phyloP scores from a whole-genome alignment of 805 yeast species.

The Yueomyces sinensis region DNA sequence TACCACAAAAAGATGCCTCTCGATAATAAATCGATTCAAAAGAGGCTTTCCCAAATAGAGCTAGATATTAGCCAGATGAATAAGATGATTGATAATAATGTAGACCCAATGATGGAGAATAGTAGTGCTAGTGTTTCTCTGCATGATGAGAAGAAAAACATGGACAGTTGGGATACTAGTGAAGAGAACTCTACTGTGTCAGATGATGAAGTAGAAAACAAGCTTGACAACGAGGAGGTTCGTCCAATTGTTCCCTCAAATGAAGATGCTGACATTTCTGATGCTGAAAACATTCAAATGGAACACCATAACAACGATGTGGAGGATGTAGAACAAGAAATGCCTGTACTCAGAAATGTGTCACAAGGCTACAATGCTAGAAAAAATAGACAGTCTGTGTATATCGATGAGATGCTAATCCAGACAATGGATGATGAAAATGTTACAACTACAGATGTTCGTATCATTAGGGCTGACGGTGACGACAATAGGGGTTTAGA shows the following conservation, averaged over 20 bases:
- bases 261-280: too few relatives aligned
- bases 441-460: background rate
- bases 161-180: background rate
- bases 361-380: background rate
- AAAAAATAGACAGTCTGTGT: background rate
- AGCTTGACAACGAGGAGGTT: background rate
- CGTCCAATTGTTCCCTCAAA: too few relatives aligned
- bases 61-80: slow-evolving; percentile 24
- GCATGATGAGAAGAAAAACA: background rate
- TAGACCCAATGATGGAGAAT: slow-evolving; percentile 7
- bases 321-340: background rate
- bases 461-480: background rate
- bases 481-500: background rate
- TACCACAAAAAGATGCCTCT: slow-evolving; percentile 9
- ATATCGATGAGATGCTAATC: background rate
- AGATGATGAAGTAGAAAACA: background rate
- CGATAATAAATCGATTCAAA: slow-evolving; percentile 19
- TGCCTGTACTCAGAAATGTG: too few relatives aligned
- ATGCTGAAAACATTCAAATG: too few relatives aligned
- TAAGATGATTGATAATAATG: slow-evolving; percentile 22
- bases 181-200: background rate
- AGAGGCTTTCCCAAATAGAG: slow-evolving; percentile 24
- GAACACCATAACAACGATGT: background rate
- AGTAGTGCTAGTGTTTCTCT: background rate
- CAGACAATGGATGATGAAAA: background rate